Base-by-base conservation (phyloP, 768 basidiomycete species). In the Xerocomellus amylosporus region DNA sequence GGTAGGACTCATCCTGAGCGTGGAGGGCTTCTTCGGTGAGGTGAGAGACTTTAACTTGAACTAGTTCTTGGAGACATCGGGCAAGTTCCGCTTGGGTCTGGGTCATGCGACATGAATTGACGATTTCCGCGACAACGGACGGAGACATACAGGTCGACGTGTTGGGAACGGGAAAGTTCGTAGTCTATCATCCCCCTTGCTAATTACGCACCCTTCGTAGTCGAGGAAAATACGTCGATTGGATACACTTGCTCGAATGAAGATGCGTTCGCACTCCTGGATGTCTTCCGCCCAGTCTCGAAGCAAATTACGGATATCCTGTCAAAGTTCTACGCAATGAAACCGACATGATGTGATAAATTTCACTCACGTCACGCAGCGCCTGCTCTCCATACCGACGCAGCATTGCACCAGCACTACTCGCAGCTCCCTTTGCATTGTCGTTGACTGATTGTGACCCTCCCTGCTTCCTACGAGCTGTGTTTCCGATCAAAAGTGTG, bases 131-230 rank as follows among this genome's bases (percentile, higher is more conserved):
- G 20, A 47, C 7, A 55, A 40, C 5, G 15, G 17, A 19, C 8
- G 36, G 38, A 33, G 45, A 51, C 89, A 54, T 71, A 94, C 93
- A 14, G 97, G 96, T 60, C 97, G 81, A 38, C 95, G 86, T 2
- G 97, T 99, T 4, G 94, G 95, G 72, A 99, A 99, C 0, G 95
- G 94, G 71, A 96, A 98, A 0, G 87, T 90, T 41, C 94, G 82
- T 30, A 98, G 71, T 36, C 95, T 81, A 31, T 82, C 82, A 58
- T 98, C 96, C 66, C 84, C 81, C 74, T 92, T 94, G 28, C 74
- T 66, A 47, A 98, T 81, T 4, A 86, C 72, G 1, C 89, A 86
- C 4, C 80, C 88, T 14, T 94, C 92, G 62, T 93, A 95, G 49
- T 93, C 94, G 53, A 92, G 77, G 71, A 99, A 98, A 51, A 90